These are phyloP conservation scores for Blepharisma stoltei DNA, from an alignment of 73 alveolate genomes.

Conservation along the genomic window DNA sequence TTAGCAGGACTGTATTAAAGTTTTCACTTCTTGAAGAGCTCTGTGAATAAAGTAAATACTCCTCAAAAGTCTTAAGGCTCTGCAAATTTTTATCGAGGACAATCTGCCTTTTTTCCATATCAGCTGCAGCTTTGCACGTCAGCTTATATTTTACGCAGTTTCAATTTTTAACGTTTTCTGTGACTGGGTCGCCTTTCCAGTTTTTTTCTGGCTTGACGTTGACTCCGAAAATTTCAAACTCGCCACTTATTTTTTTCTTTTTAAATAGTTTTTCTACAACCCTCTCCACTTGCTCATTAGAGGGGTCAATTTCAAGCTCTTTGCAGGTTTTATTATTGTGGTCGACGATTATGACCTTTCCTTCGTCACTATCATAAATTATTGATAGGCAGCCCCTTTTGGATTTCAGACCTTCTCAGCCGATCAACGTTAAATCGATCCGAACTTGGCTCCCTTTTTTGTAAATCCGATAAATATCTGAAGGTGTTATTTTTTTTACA, in stretches of 20 bases:
- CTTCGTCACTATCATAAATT: background rate
- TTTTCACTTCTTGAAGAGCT: background rate
- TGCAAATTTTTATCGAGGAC: constrained; percentile 2
- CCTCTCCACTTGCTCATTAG: background rate
- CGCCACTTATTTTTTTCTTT: constrained; percentile 5
- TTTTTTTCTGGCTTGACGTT: background rate
- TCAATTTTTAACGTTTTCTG: constrained; percentile 2
- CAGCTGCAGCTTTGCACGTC: background rate
- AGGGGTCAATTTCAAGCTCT: background rate
- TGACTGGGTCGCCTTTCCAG: background rate
- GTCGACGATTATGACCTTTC: background rate
- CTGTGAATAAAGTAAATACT: constrained; percentile 1
- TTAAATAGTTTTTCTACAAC: constrained; percentile 7
- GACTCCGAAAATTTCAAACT: background rate
- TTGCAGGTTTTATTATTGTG: background rate
- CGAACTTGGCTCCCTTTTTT: constrained; percentile 36
- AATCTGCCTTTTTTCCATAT: constrained; percentile 13
- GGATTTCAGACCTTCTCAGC: constrained; percentile 29
- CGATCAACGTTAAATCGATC: constrained; percentile 20
- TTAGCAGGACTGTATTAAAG: background rate
- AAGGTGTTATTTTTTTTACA: constrained; percentile 46
- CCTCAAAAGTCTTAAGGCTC: constrained; percentile 5
- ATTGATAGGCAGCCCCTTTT: constrained; percentile 6
- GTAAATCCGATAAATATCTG: constrained; percentile 49
- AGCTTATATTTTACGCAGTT: background rate